A percentile compares a stretch with the other conserved stretches of the same genome.
These are phyloP conservation scores for Solanum gracilifrons DNA, from an alignment of 257 asterid genomes.

Conservation along the genomic window DNA sequence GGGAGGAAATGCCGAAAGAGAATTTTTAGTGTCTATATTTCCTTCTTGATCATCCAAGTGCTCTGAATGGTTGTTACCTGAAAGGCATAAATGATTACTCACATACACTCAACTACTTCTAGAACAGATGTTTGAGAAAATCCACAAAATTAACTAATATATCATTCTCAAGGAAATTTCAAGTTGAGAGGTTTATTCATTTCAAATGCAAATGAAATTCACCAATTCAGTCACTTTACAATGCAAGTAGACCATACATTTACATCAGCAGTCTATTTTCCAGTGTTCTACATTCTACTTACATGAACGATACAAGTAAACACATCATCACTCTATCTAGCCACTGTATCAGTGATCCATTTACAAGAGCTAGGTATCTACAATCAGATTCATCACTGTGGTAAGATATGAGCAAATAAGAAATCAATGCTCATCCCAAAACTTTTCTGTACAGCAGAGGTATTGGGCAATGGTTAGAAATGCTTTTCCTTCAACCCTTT, in stretches of 20 bases:
- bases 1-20: conserved; percentile 14
- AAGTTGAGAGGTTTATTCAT: not conserved
- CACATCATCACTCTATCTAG: not conserved
- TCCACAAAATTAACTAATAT: not conserved
- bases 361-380: not conserved
- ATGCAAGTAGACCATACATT: not conserved
- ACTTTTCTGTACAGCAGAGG: not conserved
- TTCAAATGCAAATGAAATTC: not conserved
- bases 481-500: not conserved
- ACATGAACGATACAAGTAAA: not conserved
- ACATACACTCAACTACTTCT: not conserved
- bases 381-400: not conserved
- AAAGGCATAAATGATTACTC: conserved; percentile 6
- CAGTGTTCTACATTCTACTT: not conserved
- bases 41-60: conserved; percentile 17
- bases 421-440: not conserved
- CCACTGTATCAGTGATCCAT: not conserved
- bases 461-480: not conserved
- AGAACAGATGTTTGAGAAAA: not conserved
- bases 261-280: not conserved
- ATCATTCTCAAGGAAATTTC: not conserved
- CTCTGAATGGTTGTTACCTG: conserved; percentile 32
- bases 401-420: not conserved
- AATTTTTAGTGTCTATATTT: conserved; percentile 9
- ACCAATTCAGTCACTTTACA: not conserved